phyloP scores from a whole-genome alignment of 2,329 filamentous ascomycete species.

The Neoascochyta sp. region DNA sequence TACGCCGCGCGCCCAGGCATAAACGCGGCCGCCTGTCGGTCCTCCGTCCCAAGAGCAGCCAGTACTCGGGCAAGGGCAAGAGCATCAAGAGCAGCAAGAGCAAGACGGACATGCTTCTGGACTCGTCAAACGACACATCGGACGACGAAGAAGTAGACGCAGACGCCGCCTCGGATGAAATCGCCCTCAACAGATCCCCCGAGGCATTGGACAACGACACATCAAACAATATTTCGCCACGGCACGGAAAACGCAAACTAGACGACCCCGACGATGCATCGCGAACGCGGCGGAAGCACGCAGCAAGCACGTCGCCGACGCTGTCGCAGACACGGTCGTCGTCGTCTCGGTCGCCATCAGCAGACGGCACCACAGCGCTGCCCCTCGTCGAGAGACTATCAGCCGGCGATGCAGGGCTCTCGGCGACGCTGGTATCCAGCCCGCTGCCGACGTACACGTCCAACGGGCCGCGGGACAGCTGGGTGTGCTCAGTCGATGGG shows the following conservation, averaged over 20 bases:
- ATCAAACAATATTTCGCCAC: too few species aligned
- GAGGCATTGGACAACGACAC: too few species aligned
- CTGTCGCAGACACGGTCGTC: slow-evolving; percentile 8
- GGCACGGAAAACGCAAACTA: slow-evolving; percentile 29
- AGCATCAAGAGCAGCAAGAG: slow-evolving; percentile 22
- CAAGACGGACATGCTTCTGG: slow-evolving; percentile 22
- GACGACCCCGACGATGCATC: too few species aligned
- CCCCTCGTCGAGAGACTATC: too few species aligned
- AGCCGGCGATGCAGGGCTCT: too few species aligned
- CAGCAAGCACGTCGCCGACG: slow-evolving; percentile 20
- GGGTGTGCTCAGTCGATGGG: slow-evolving; percentile 62
- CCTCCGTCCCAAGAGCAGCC: slow-evolving; percentile 34
- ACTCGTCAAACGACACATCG: slow-evolving; percentile 12
- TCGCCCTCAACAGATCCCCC: slow-evolving; percentile 28
- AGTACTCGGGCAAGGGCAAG: slow-evolving; percentile 34
- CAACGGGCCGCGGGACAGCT: slow-evolving; percentile 59
- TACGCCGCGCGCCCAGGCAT: slow-evolving; percentile 15
- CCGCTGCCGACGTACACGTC: slow-evolving; percentile 34
- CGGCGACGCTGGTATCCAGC: slow-evolving; percentile 26
- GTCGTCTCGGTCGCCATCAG: too few species aligned
- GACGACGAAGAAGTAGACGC: slow-evolving; percentile 14
- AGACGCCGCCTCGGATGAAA: slow-evolving; percentile 20
- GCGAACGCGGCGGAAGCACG: slow-evolving; percentile 32
- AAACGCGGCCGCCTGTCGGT: slow-evolving; percentile 34
- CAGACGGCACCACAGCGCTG: too few species aligned